A percentile compares a stretch with the other conserved stretches of the same genome.
phyloP scores from a whole-genome alignment of 2,329 filamentous ascomycete species.

The Helminthosporium solani region DNA sequence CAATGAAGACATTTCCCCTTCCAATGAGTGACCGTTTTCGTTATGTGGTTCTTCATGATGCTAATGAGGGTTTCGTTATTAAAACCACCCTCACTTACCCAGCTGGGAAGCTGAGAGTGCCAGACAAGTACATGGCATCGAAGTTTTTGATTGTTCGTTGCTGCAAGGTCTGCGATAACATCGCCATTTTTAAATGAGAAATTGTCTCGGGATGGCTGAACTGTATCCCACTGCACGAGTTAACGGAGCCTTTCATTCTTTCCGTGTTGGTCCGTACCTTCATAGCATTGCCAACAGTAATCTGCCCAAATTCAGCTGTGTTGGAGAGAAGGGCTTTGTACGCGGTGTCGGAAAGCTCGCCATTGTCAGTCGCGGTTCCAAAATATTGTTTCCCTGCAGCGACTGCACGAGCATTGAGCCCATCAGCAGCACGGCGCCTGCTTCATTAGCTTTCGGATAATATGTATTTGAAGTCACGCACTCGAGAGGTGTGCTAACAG shows the following conservation, averaged over 20 bases:
- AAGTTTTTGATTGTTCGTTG: conserved; percentile 35
- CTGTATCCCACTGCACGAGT: conserved; percentile 31
- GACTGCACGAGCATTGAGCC: conserved; percentile 23
- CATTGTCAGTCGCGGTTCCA: conserved; percentile 29
- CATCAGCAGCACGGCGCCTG: conserved; percentile 20
- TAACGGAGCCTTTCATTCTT: not conserved
- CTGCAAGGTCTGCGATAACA: conserved; percentile 28
- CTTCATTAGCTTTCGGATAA: conserved; percentile 4
- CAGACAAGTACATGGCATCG: conserved; percentile 47
- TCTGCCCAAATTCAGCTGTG: conserved; percentile 25
- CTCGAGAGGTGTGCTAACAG: conserved; percentile 14
- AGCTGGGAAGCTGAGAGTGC: conserved; percentile 45
- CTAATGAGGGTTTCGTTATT: conserved; percentile 44
- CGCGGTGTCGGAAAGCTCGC: conserved; percentile 17
- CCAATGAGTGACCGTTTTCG: conserved; percentile 41
- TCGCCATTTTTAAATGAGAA: conserved; percentile 35
- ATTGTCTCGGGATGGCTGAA: conserved; percentile 27
- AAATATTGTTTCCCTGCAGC: conserved; percentile 27
- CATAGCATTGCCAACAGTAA: conserved; percentile 24
- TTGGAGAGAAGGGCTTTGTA: conserved; percentile 23
- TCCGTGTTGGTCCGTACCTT: conserved; percentile 12
- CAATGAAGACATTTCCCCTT: conserved; percentile 43
- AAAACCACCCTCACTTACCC: conserved; percentile 32
- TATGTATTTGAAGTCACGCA: conserved; percentile 1
- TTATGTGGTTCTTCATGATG: conserved; percentile 47